A percentile compares a stretch with the other conserved stretches of the same genome.
Conservation (phyloP, 805 yeast genomes). For the Blastobotrys chiropterorum region DNA sequence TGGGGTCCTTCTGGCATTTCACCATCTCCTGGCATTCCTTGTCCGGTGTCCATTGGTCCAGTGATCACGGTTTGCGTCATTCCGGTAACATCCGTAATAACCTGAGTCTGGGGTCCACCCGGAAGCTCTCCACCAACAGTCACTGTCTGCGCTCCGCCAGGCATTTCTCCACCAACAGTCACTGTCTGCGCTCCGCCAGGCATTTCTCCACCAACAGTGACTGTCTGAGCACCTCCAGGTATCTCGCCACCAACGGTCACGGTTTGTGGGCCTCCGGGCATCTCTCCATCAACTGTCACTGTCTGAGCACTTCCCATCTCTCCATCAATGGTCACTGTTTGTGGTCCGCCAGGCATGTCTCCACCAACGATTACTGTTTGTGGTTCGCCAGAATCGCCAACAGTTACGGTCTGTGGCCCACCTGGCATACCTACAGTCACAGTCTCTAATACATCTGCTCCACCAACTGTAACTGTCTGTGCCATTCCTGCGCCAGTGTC, state of each 20-base stretch:
- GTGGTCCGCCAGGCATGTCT: no score
- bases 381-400: slow-evolving; percentile 5
- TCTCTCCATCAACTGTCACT: background rate
- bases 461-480: no score
- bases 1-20: background rate
- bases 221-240: slow-evolving; percentile 1
- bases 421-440: slow-evolving; percentile 1
- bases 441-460: no score
- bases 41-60: slow-evolving; percentile 1
- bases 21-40: background rate
- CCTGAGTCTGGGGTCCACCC: background rate
- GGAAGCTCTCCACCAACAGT: slow-evolving; percentile 5
- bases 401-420: background rate
- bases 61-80: no score
- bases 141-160: slow-evolving; percentile 1
- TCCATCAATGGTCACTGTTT: no score
- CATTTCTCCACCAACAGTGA: slow-evolving; percentile 6
- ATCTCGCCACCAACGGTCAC: slow-evolving; percentile 5
- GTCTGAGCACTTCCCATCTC: background rate
- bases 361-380: no score
- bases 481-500: no score
- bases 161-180: slow-evolving; percentile 6
- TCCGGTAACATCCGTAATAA: background rate
- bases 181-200: slow-evolving; percentile 2
- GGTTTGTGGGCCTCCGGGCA: slow-evolving; percentile 2